A percentile compares a stretch with the other conserved stretches of the same genome.
These are phyloP conservation scores for Moricandia arvensis DNA, from an alignment of 345 rosid species.

Conservation along the genomic window DNA sequence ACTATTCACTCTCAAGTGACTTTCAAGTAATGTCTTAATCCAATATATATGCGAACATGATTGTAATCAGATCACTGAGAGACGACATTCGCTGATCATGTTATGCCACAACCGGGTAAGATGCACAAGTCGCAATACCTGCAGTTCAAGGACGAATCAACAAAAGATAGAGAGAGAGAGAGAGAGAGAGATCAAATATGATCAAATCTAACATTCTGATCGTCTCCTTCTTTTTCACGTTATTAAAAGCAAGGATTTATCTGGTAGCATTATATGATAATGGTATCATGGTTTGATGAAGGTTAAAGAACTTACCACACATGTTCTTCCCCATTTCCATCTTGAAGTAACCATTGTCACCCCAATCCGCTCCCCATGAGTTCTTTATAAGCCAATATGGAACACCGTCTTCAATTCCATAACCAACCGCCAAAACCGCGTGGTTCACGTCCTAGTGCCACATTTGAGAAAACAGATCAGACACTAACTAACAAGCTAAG, in stretches of 20 bases:
- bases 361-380: conserved; percentile 89
- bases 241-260: neutral
- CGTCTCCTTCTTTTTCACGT: no score
- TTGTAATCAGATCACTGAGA: conserved; percentile 3
- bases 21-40: conserved; percentile 7
- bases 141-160: conserved; percentile 27
- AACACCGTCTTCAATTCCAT: conserved; percentile 76
- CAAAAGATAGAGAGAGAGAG: neutral
- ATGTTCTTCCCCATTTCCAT: conserved; percentile 94
- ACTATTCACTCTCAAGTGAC: conserved; percentile 25
- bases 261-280: neutral
- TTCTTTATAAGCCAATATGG: conserved; percentile 93
- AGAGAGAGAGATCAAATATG: neutral
- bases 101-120: conserved; percentile 78
- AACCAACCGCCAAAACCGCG: conserved; percentile 92
- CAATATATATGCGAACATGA: conserved; percentile 7
- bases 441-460: conserved; percentile 90
- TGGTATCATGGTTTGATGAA: neutral
- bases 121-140: conserved; percentile 96
- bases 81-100: conserved; percentile 16
- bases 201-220: neutral
- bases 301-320: conserved; percentile 69
- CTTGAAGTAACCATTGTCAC: conserved; percentile 86
- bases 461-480: neutral
- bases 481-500: neutral